These are phyloP conservation scores for Euclidium syriacum DNA, from an alignment of 345 rosid genomes.

Conservation along the genomic window DNA sequence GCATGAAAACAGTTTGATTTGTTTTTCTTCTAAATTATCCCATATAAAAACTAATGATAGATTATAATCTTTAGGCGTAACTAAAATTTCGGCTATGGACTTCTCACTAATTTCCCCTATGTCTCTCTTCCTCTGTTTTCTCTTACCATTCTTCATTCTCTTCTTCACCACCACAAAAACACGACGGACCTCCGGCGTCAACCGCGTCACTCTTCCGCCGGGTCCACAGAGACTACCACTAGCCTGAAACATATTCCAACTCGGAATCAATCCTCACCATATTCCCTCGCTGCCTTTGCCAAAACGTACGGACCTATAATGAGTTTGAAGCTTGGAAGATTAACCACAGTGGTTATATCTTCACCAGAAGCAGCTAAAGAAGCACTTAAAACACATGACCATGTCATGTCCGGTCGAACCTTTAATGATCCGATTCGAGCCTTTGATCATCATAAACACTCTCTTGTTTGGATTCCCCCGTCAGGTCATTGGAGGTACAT, in stretches of 20 bases:
- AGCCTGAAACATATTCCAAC: slow-evolving; percentile 31
- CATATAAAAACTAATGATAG: not conserved
- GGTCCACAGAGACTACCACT: not conserved
- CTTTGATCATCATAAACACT: slow-evolving; percentile 3
- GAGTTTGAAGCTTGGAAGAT: slow-evolving; percentile 21
- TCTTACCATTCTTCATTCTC: slow-evolving; percentile 4
- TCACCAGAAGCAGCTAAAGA: slow-evolving; percentile 18
- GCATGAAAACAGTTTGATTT: too few relatives aligned
- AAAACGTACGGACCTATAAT: slow-evolving; percentile 40
- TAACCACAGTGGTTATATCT: not conserved
- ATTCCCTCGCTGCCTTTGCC: slow-evolving; percentile 30
- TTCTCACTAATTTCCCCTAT: not conserved
- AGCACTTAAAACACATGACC: slow-evolving; percentile 29
- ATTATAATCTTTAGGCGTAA: not conserved
- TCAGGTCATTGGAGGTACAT: slow-evolving; percentile 22
- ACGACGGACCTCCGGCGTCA: not conserved
- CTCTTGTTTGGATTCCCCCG: not conserved
- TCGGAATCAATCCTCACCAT: slow-evolving; percentile 30
- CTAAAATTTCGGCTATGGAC: not conserved
- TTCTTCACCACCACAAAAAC: slow-evolving; percentile 3
- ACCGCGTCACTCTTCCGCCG: not conserved
- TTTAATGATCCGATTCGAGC: slow-evolving; percentile 10
- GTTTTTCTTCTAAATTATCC: too few relatives aligned
- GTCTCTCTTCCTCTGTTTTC: not conserved
- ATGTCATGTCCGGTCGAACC: slow-evolving; percentile 4